Percentiles rank a stretch among this genome's conserved stretches.
Conservation (phyloP, 768 basidiomycete species). For the Terana coerulea region DNA sequence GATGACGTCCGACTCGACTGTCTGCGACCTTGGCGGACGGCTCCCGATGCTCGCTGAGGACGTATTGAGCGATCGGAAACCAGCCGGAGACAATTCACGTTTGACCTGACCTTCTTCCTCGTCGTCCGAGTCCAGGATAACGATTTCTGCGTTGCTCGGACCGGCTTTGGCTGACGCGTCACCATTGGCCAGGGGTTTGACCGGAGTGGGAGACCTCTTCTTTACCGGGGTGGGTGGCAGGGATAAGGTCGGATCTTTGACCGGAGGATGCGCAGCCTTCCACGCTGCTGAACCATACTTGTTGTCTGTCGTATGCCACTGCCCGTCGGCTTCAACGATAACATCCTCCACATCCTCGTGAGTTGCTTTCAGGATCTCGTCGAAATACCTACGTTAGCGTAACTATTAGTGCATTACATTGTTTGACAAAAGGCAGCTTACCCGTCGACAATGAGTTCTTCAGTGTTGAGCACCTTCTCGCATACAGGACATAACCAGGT, state of each 20-base stretch:
- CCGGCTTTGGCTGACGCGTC: constrained; percentile 37
- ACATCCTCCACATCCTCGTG: constrained; percentile 87
- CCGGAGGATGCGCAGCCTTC: constrained; percentile 48
- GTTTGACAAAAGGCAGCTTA: constrained; percentile 30
- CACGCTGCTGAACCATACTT: constrained; percentile 75
- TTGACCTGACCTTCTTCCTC: constrained; percentile 71
- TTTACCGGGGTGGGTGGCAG: constrained; percentile 14
- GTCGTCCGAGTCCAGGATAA: constrained; percentile 72
- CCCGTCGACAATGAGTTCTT: constrained; percentile 92
- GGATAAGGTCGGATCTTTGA: constrained; percentile 23
- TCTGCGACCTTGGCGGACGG: constrained; percentile 25
- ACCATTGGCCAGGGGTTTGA: constrained; percentile 20
- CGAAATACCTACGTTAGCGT: constrained; percentile 64
- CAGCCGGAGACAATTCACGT: constrained; percentile 68
- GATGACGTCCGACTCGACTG: constrained; percentile 55
- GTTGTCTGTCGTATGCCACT: constrained; percentile 93
- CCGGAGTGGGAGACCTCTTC: constrained; percentile 19
- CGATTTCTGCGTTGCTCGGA: constrained; percentile 50
- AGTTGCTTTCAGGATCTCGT: constrained; percentile 74
- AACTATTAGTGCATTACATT: neutral
- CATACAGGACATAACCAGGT: constrained; percentile 96
- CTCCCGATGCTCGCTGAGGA: constrained; percentile 10
- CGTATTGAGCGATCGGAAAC: constrained; percentile 23
- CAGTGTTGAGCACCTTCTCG: constrained; percentile 69
- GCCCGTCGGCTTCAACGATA: constrained; percentile 88